Evolutionary conservation across 1,284 basidiomycete genomes (phyloP).

Genomic region (Naganishia albida): DNA sequence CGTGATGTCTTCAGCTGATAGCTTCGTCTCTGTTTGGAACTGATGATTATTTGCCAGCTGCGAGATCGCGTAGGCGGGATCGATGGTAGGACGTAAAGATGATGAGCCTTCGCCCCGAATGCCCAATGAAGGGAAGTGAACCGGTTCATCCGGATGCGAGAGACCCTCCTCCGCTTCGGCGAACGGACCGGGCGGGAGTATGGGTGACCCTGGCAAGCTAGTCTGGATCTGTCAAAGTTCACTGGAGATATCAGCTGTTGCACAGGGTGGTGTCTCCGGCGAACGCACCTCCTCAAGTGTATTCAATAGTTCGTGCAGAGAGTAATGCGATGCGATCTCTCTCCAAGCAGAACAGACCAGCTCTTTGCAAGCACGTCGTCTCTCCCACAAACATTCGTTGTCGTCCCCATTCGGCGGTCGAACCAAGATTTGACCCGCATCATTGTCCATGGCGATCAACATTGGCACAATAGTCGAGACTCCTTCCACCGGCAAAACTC

Average conservation of each 20-base stretch:
- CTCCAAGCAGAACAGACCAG: constrained; percentile 68
- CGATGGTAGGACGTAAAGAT: constrained; percentile 52
- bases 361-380: constrained; percentile 65
- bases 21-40: constrained; percentile 65
- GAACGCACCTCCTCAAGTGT: constrained; percentile 62
- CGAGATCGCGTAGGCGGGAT: constrained; percentile 61
- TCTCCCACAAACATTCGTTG: constrained; percentile 46
- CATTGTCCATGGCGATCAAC: constrained; percentile 71
- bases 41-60: constrained; percentile 59
- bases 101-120: constrained; percentile 33
- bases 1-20: constrained; percentile 62
- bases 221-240: constrained; percentile 36
- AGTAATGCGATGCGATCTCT: constrained; percentile 71
- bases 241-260: not conserved
- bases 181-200: constrained; percentile 41
- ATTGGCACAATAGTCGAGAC: constrained; percentile 80
- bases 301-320: constrained; percentile 60
- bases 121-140: constrained; percentile 27
- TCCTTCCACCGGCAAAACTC: constrained; percentile 69
- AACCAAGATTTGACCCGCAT: constrained; percentile 56
- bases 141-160: constrained; percentile 42
- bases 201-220: constrained; percentile 45
- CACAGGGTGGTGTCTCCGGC: not conserved
- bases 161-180: constrained; percentile 30
- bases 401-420: constrained; percentile 51